Evolutionary conservation across 202 grass and related monocot genomes (phyloP).

Genomic region (Setaria viridis): DNA sequence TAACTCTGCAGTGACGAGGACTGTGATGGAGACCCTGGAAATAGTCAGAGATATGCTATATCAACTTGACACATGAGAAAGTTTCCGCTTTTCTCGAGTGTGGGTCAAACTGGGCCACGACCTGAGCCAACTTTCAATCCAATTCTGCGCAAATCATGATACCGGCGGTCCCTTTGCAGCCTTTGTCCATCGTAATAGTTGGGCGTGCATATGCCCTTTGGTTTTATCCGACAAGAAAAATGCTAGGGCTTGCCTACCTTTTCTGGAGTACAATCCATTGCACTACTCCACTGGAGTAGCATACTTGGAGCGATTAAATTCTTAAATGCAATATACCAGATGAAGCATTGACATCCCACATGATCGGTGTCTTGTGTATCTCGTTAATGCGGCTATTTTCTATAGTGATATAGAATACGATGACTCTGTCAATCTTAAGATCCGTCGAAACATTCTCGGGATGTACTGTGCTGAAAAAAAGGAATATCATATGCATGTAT

Average conservation of each 20-base stretch:
- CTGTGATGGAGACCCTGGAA: constrained; percentile 18
- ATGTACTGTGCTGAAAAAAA: background rate
- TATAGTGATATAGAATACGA: background rate
- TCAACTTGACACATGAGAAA: background rate
- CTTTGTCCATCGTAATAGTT: constrained; percentile 40
- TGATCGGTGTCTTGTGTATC: no score
- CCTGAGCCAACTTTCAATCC: constrained; percentile 49
- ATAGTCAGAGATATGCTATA: constrained; percentile 4
- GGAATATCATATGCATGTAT: background rate
- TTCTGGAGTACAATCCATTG: background rate
- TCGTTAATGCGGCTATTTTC: no score
- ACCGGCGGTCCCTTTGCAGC: constrained; percentile 38
- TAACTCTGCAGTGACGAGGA: background rate
- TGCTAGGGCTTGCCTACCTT: background rate
- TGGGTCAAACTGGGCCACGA: constrained; percentile 47
- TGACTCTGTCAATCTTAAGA: background rate
- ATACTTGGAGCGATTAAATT: background rate
- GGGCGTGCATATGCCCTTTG: constrained; percentile 39
- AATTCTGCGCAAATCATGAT: constrained; percentile 51
- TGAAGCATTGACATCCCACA: background rate
- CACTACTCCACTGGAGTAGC: background rate
- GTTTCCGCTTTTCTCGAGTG: constrained; percentile 17
- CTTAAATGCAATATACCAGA: background rate
- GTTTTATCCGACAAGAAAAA: constrained; percentile 23
- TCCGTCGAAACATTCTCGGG: background rate